A percentile compares a stretch with the other conserved stretches of the same genome.
Conservation (phyloP, 2,329 filamentous ascomycete species). For the Xylaria sp. region DNA sequence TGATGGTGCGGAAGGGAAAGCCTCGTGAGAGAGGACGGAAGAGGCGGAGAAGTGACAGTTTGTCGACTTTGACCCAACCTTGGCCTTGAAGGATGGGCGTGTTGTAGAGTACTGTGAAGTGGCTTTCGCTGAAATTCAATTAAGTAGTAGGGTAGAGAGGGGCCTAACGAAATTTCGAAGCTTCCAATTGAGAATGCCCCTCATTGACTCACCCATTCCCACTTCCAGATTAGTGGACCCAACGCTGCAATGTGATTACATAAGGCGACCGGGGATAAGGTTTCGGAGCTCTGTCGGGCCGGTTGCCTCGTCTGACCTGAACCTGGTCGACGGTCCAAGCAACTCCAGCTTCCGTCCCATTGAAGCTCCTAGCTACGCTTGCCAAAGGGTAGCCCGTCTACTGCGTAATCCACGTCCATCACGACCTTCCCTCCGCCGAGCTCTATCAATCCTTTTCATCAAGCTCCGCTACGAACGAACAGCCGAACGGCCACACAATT, state of each 20-base stretch:
- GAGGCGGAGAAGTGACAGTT: constrained; percentile 45
- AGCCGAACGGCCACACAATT: constrained; percentile 8
- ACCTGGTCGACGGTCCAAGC: neutral
- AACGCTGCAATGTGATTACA: neutral
- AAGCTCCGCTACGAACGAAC: constrained; percentile 9
- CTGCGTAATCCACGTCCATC: constrained; percentile 15
- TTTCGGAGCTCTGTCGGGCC: constrained; percentile 18
- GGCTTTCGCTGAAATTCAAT: constrained; percentile 13
- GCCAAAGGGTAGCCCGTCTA: constrained; percentile 7
- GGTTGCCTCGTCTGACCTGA: constrained; percentile 1
- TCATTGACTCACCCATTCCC: neutral
- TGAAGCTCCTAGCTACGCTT: constrained; percentile 22
- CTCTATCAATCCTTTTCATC: constrained; percentile 24
- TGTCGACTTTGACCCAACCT: constrained; percentile 19
- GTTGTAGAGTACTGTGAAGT: constrained; percentile 1
- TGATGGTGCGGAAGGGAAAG: constrained; percentile 46
- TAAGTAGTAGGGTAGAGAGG: neutral
- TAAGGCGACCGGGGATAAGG: neutral
- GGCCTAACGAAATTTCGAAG: neutral
- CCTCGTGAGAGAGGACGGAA: constrained; percentile 37
- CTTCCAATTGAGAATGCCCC: neutral
- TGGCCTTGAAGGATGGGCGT: constrained; percentile 3
- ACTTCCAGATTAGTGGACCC: neutral
- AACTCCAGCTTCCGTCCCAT: constrained; percentile 1
- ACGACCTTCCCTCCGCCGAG: constrained; percentile 22